Percentiles rank a stretch among this genome's conserved stretches.
phyloP scores from a whole-genome alignment of 108 stramenopile genomes.

The Aurantiochytrium sp. region DNA sequence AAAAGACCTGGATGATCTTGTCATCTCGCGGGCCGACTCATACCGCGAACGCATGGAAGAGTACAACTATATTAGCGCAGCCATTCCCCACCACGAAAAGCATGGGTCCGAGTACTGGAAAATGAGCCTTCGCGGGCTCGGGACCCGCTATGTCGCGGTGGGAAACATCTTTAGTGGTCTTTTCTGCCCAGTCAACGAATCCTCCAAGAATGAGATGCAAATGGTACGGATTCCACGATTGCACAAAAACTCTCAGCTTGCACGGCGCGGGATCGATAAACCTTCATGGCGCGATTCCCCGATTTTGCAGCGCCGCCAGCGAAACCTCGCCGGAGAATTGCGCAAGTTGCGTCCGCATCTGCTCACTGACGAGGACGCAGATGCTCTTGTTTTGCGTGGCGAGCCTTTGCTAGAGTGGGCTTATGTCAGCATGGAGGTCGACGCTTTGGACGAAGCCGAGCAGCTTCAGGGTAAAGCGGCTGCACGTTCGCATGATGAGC shows the following conservation, averaged over 20 bases:
- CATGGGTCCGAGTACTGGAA: constrained; percentile 22
- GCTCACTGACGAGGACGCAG: not conserved
- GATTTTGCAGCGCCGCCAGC: not conserved
- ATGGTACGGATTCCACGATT: not conserved
- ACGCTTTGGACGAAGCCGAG: not conserved
- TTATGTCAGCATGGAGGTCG: not conserved
- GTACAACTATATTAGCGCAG: not conserved
- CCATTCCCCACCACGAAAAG: constrained; percentile 16
- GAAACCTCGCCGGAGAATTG: not conserved
- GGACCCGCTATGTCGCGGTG: not conserved
- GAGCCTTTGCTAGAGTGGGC: constrained; percentile 20
- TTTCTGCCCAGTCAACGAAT: constrained; percentile 18
- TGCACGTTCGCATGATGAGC: too few species aligned
- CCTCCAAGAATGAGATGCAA: not conserved
- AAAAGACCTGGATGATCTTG: not conserved
- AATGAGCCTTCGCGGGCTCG: constrained; percentile 19
- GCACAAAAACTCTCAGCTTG: not conserved
- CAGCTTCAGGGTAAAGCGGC: not conserved
- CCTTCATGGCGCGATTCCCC: not conserved
- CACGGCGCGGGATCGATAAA: not conserved
- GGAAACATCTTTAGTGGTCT: constrained; percentile 26
- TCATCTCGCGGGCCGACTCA: not conserved
- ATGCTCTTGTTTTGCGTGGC: not conserved
- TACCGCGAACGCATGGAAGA: constrained; percentile 17
- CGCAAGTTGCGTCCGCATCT: not conserved